phyloP scores from a whole-genome alignment of 176 grass and related monocot genomes.

The Chloris gayana region DNA sequence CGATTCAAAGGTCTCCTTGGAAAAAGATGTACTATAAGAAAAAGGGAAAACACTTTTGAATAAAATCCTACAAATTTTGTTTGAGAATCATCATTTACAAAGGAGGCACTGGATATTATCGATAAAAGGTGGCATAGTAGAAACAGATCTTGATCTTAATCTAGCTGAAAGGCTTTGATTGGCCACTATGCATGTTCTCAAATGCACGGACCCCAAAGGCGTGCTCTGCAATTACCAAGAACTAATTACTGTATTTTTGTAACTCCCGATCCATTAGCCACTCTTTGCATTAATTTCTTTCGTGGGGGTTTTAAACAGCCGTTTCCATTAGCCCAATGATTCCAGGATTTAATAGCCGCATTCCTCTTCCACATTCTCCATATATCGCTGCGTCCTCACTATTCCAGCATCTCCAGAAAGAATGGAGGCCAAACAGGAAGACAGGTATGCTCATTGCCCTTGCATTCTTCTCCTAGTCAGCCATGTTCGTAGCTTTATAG shows the following conservation, averaged over 20 bases:
- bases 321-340: constrained; percentile 52
- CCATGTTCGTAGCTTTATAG: background rate
- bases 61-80: background rate
- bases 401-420: background rate
- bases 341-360: constrained; percentile 39
- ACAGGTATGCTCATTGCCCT: constrained; percentile 4
- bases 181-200: constrained; percentile 21
- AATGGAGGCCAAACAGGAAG: constrained; percentile 41
- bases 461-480: background rate
- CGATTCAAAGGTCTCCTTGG: no score
- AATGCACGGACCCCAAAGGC: constrained; percentile 38
- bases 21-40: no score
- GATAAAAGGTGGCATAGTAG: background rate
- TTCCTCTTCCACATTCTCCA: constrained; percentile 34
- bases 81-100: background rate
- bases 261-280: constrained; percentile 52
- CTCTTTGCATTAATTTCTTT: constrained; percentile 40
- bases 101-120: background rate
- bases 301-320: constrained; percentile 33
- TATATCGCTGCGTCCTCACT: constrained; percentile 1
- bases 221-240: constrained; percentile 42
- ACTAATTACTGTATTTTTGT: constrained; percentile 40
- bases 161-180: constrained; percentile 35
- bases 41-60: no score
- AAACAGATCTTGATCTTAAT: constrained; percentile 24